phyloP scores from a whole-genome alignment of 192 early-diverging fungal genomes.

The Spizellomyces punctatus region DNA sequence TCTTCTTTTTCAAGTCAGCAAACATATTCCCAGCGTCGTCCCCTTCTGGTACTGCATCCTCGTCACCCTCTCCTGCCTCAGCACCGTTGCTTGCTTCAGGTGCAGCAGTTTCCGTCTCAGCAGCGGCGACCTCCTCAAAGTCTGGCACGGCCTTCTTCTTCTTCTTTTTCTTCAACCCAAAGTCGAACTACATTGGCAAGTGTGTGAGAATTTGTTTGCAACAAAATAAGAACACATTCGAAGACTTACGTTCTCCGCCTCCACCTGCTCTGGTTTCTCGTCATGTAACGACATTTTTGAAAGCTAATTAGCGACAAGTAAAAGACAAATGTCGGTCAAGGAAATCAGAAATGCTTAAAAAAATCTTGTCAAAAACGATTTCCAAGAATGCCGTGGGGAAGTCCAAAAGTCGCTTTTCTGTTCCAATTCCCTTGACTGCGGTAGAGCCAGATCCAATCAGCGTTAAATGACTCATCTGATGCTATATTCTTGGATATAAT shows the following conservation, averaged over 20 bases:
- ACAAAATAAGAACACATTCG: background rate
- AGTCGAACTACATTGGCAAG: slow-evolving; percentile 16
- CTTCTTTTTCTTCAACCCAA: slow-evolving; percentile 40
- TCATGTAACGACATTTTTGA: slow-evolving; percentile 1
- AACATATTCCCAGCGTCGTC: slow-evolving; percentile 53
- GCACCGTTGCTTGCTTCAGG: background rate
- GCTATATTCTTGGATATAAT: no score
- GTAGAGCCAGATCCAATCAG: no score
- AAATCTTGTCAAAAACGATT: no score
- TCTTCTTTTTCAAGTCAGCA: slow-evolving; percentile 87
- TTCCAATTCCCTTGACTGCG: no score
- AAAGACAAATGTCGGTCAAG: no score
- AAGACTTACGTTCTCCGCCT: slow-evolving; percentile 2
- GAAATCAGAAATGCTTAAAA: no score
- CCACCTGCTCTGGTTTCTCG: slow-evolving; percentile 1
- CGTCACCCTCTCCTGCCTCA: background rate
- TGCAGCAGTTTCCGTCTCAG: slow-evolving; percentile 9
- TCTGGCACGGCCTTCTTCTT: slow-evolving; percentile 40
- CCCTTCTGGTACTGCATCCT: slow-evolving; percentile 17
- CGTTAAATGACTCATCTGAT: no score
- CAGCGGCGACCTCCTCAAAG: slow-evolving; percentile 20
- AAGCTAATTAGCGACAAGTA: background rate
- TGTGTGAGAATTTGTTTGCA: no score
- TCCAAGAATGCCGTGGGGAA: no score
- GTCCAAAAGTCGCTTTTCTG: no score